Evolutionary conservation across 2,329 filamentous ascomycete genomes (phyloP).

Genomic region (Amylocarpus encephaloides): DNA sequence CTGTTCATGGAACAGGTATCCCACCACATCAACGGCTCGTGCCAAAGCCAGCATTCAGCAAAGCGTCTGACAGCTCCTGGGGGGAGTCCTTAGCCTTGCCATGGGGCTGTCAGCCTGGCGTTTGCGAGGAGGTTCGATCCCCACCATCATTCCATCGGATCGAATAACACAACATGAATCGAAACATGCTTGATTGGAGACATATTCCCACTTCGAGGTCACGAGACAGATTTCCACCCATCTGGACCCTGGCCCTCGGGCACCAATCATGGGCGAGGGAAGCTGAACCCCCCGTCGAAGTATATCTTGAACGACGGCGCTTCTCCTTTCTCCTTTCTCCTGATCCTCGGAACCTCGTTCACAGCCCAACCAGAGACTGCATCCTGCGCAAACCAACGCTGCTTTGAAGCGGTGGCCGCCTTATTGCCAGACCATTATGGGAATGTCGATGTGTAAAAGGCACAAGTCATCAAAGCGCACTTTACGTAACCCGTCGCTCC

Average conservation of each 20-base stretch:
- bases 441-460: constrained; percentile 2
- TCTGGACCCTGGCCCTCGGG: background rate
- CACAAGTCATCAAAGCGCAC: background rate
- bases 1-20: too few relatives aligned
- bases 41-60: too few relatives aligned
- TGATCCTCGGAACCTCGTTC: background rate
- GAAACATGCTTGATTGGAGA: background rate
- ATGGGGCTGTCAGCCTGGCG: background rate
- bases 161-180: background rate
- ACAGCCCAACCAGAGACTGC: background rate
- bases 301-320: background rate
- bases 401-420: background rate
- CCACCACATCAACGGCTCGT: too few relatives aligned
- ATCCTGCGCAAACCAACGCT: background rate
- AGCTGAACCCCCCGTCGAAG: background rate
- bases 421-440: background rate
- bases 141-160: background rate
- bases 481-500: background rate
- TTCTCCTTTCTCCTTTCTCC: background rate
- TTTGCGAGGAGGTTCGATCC: background rate
- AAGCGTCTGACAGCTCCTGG: too few relatives aligned
- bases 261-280: background rate
- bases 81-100: too few relatives aligned
- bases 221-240: background rate
- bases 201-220: background rate